phyloP scores from a whole-genome alignment of 2,329 filamentous ascomycete species.

The Colletotrichum costaricense region DNA sequence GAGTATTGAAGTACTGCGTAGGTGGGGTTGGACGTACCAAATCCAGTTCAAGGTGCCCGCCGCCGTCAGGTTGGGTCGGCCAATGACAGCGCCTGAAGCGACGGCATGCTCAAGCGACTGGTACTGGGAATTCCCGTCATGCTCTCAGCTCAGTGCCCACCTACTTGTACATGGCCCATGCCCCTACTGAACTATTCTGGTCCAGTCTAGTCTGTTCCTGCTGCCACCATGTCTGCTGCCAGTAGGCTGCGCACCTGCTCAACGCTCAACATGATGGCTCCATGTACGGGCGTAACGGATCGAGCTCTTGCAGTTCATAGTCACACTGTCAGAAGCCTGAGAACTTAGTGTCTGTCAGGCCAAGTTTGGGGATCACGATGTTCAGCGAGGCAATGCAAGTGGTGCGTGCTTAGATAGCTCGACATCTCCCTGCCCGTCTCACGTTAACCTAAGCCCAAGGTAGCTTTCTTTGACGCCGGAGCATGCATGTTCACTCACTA shows the following conservation, averaged over 20 bases:
- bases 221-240: background rate
- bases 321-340: background rate
- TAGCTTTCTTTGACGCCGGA: too few relatives aligned
- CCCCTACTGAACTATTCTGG: background rate
- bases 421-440: background rate
- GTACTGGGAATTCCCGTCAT: background rate
- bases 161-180: background rate
- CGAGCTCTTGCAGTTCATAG: background rate
- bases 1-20: too few relatives aligned
- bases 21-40: background rate
- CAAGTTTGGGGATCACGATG: background rate
- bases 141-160: background rate
- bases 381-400: background rate
- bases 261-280: background rate
- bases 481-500: background rate
- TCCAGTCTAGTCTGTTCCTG: background rate
- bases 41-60: background rate
- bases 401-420: background rate
- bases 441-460: too few relatives aligned
- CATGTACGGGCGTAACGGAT: background rate
- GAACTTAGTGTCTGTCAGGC: background rate
- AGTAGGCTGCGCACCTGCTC: background rate
- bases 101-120: constrained; percentile 33
- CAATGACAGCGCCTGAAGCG: constrained; percentile 14
- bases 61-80: background rate